phyloP scores from a whole-genome alignment of 1,139 yeast genomes.

The Debaryomycetaceae sp. region DNA sequence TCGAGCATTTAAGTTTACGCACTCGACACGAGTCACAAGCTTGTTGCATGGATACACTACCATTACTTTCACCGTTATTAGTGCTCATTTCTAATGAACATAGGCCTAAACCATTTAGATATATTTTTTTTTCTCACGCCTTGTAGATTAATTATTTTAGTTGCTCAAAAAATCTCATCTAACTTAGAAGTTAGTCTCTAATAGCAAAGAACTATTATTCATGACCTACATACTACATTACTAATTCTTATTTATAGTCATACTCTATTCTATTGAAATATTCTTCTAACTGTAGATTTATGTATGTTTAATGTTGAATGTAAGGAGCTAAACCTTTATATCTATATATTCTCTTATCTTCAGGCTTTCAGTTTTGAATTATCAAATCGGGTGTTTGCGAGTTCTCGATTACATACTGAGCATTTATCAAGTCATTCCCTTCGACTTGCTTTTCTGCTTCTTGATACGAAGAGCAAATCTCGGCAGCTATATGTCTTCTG shows the following conservation, averaged over 20 bases:
- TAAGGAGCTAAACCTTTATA: no score
- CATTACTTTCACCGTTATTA: background rate
- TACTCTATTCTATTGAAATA: no score
- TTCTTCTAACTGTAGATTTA: no score
- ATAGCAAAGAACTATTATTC: no score
- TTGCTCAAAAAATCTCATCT: no score
- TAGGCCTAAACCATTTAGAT: background rate
- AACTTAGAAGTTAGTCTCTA: no score
- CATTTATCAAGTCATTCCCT: constrained; percentile 15
- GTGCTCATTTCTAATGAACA: background rate
- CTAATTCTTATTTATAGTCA: no score
- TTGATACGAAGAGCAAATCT: constrained; percentile 9
- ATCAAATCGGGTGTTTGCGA: constrained; percentile 3
- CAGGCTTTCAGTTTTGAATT: background rate
- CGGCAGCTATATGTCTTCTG: constrained; percentile 14
- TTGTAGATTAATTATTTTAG: background rate
- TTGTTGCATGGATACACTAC: constrained; percentile 8
- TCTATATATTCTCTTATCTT: no score
- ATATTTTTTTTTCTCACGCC: background rate
- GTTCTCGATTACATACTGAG: constrained; percentile 10
- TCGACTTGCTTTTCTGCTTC: constrained; percentile 14
- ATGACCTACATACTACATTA: no score
- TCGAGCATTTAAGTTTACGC: constrained; percentile 26
- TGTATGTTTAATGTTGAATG: no score
- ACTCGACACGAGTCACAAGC: constrained; percentile 29